Base-by-base conservation (phyloP, 441 rosid genomes). In the Biscutella laevigata region DNA sequence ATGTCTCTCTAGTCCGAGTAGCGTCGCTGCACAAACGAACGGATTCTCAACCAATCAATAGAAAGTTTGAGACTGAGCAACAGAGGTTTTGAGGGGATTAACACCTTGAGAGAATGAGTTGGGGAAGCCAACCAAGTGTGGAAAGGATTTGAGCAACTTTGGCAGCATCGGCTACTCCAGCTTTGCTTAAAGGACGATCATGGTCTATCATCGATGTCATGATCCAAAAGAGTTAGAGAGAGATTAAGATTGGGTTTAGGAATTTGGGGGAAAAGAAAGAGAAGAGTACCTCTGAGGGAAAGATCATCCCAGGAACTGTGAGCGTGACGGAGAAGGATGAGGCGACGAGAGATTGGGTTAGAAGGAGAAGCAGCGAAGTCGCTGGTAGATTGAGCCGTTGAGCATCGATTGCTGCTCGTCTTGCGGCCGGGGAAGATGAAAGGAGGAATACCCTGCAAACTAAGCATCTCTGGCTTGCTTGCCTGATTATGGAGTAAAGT, bases 311-410 rank as follows among this genome's bases (percentile, higher is more conserved):
- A 83, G 40, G 96, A 91, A 60, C 96, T 91, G 72, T 87, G 49
- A 34, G 98, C 98, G 39, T 91, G 98, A 42, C 98, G 96, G 42
- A 84, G 96, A 44, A 87, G 81, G 64, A 91, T 79, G 56, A 91
- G 95, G 28, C 96, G 96, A 43, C 98, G 96, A 59, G 74, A 45
- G 36, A 71, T 66, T 17, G 75, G 45, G 12, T 70, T 17, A 3
- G 79, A 40, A 2, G 57, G 29, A 29, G 64, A 54, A 16, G 58
- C 39, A 45, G 69, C 7, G 30, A 42, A 22, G 6, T 26, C 53
- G 15, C 10, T 3, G 28, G 63, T 7, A 40, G 16, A 2, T 0
- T 50, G 32, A 47, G 62, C 7, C 16, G 62, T 27, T 1, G 59
- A 65, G 43, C 40, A 48, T 4, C 14, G 41, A 21, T 27, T 25